A percentile compares a stretch with the other conserved stretches of the same genome.
These are phyloP conservation scores for Prunus mira DNA, from an alignment of 306 rosid species.

Conservation along the genomic window DNA sequence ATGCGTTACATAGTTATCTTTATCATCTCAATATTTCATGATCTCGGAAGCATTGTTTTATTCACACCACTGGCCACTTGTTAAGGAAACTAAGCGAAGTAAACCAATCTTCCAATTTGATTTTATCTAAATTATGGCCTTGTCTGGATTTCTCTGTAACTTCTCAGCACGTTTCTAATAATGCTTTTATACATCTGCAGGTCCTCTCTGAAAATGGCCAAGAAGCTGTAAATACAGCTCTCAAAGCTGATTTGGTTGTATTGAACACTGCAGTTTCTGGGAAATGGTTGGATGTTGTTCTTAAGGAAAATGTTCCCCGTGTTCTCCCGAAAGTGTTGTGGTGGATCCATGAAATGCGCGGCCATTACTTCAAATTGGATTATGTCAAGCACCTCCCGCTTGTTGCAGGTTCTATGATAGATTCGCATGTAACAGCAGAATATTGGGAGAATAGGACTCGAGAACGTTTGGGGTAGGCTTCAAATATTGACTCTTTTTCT, in stretches of 20 bases:
- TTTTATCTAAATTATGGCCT: not conserved
- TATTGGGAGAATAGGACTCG: slow-evolving; percentile 90
- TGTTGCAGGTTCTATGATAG: slow-evolving; percentile 97
- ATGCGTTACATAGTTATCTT: not conserved
- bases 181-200: slow-evolving; percentile 26
- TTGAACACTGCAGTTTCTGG: slow-evolving; percentile 97
- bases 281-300: slow-evolving; percentile 87
- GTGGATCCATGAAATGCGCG: slow-evolving; percentile 99
- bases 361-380: slow-evolving; percentile 90
- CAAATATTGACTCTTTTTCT: not conserved
- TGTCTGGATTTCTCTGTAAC: not conserved
- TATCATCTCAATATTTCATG: not conserved
- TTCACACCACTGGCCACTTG: not conserved
- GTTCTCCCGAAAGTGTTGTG: slow-evolving; percentile 96
- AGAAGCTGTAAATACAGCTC: slow-evolving; percentile 65
- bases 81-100: not conserved
- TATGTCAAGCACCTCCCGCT: slow-evolving; percentile 96
- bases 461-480: slow-evolving; percentile 68
- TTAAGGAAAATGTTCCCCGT: slow-evolving; percentile 63
- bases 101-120: not conserved
- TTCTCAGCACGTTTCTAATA: not conserved
- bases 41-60: not conserved
- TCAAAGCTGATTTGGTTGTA: slow-evolving; percentile 81
- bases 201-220: slow-evolving; percentile 73
- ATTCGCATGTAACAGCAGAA: slow-evolving; percentile 86